Percentiles rank a stretch among this genome's conserved stretches.
Conservation (phyloP, 257 asterid species). For the Solanum habrochaites region DNA sequence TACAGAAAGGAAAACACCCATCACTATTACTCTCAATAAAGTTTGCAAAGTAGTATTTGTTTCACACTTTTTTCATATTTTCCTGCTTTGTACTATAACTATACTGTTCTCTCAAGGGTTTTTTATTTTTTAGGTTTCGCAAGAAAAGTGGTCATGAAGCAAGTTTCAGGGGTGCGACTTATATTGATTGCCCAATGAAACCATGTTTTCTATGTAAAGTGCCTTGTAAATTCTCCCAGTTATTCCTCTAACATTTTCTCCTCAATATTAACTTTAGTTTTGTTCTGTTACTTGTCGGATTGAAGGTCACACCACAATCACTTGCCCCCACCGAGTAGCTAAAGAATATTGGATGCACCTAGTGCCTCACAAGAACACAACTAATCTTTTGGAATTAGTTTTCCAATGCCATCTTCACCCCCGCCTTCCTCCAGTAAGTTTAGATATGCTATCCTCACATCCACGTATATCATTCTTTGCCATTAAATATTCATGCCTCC, state of each 20-base stretch:
- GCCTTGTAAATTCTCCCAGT: conserved; percentile 50
- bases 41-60: conserved; percentile 59
- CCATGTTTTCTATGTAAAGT: conserved; percentile 95
- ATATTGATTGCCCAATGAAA: conserved; percentile 97
- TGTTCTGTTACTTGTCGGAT: not conserved
- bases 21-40: conserved; percentile 70
- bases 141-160: conserved; percentile 95
- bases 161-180: conserved; percentile 90
- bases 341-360: conserved; percentile 73
- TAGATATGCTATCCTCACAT: not conserved
- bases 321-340: conserved; percentile 85
- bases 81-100: not conserved
- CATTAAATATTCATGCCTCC: not conserved
- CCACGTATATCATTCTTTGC: not conserved
- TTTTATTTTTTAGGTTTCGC: conserved; percentile 48
- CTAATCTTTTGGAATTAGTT: conserved; percentile 53
- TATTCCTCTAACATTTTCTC: not conserved
- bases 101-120: not conserved
- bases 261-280: not conserved
- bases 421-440: conserved; percentile 38
- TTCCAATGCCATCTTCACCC: conserved; percentile 68
- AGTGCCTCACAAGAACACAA: conserved; percentile 44
- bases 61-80: not conserved
- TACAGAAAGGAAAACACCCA: conserved; percentile 35
- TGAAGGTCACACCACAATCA: conserved; percentile 85